Evolutionary conservation across 1,284 basidiomycete genomes (phyloP), one percentile per base, ranked within the genome.

Genomic region (Fistulinella staudtii): DNA sequence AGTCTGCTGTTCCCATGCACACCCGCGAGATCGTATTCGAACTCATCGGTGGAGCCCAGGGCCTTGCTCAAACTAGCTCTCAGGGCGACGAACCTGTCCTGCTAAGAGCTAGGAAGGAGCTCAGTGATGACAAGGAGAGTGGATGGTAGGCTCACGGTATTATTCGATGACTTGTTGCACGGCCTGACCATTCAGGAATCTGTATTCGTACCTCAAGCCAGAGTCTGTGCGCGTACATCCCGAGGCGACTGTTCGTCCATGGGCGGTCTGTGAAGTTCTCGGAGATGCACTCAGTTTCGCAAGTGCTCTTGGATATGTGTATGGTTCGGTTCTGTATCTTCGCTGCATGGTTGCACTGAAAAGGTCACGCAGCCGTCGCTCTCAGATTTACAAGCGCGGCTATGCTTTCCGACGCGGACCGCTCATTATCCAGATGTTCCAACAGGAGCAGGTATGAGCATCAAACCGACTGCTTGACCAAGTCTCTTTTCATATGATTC

Each of bases 201-300:
- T 89, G 17, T 86, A 81, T 59, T 85, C 85, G 14, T 86, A 85
- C 61, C 67, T 88, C 41, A 88, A 86, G 58, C 84, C 87, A 36
- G 86, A 89, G 61, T 82, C 81, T 31, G 77, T 78, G 13, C 76
- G 86, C 28, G 79, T 82, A 14, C 82, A 89, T 54, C 85, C 87
- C 15, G 85, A 89, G 59, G 85, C 86, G 3, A 89, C 86, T 3
- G 86, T 89, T 39, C 74, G 86, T 41, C 85, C 86, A 10, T 89
- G 86, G 82, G 82, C 85, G 11, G 82, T 77, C 28, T 81, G 80
- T 49, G 77, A 86, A 53, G 82, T 89, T 13, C 70, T 78, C 18
- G 87, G 86, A 4, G 85, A 89, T 59, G 85, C 84, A 11, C 64
- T 87, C 31, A 80, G 80, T 56, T 87, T 89, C 59, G 84, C 85